A percentile compares a stretch with the other conserved stretches of the same genome.
phyloP scores from a whole-genome alignment of 148 eudicot genomes.

The Nepenthes gracilis region DNA sequence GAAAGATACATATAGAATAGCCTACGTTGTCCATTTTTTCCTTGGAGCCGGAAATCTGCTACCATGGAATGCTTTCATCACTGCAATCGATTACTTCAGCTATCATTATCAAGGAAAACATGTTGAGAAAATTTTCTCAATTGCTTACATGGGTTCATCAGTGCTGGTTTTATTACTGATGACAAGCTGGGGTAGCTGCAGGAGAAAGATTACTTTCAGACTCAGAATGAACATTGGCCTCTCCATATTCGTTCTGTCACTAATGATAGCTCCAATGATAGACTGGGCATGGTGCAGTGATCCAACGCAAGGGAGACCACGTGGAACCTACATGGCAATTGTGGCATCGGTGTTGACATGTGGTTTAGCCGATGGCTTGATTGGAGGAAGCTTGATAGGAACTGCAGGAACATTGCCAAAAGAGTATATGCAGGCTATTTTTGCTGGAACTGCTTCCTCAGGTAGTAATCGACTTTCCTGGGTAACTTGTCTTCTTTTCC shows the following conservation, averaged over 20 bases:
- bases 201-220: constrained; percentile 20
- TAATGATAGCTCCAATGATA: constrained; percentile 44
- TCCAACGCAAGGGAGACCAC: constrained; percentile 8
- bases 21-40: constrained; percentile 55
- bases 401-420: constrained; percentile 70
- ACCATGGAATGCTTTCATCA: constrained; percentile 88
- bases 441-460: constrained; percentile 87
- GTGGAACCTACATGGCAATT: constrained; percentile 20
- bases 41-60: constrained; percentile 74
- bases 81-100: constrained; percentile 73
- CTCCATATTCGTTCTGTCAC: constrained; percentile 35
- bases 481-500: constrained; percentile 1
- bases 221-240: constrained; percentile 62
- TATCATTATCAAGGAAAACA: constrained; percentile 46
- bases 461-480: constrained; percentile 25
- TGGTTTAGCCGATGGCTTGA: constrained; percentile 76
- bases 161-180: constrained; percentile 34
- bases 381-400: constrained; percentile 72
- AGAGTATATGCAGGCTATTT: constrained; percentile 82
- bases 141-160: constrained; percentile 73
- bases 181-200: constrained; percentile 18
- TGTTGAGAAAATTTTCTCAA: constrained; percentile 58
- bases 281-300: constrained; percentile 36
- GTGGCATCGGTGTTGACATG: constrained; percentile 48
- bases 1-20: constrained; percentile 47